Evolutionary conservation across 1,139 yeast genomes (phyloP), one percentile per base, ranked within the genome.

Genomic region (Yamadazyma spencermartinsiae): DNA sequence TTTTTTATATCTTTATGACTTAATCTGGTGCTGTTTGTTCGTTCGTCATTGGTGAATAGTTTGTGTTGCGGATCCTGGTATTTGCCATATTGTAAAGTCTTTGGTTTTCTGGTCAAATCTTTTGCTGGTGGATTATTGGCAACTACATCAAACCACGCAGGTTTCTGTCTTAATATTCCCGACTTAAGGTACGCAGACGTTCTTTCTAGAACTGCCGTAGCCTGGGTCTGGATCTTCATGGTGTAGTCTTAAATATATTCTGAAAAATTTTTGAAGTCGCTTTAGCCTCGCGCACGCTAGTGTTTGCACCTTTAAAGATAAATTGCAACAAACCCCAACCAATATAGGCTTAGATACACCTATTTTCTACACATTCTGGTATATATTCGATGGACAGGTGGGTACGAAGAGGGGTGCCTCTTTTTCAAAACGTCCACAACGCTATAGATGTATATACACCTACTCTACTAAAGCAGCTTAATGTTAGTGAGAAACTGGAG

Each of bases 131-230:
- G 96, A 50, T 83, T 74, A 27, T 80, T 72, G 2, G 86, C 87
- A 18, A 90, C 86, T 9, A 86, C 89, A 47, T 83, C 80, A 61
- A 76, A 87, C 97, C 97, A 90, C 0, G 82, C 82, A 3, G 98
- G 97, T 52, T 85, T 85, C 24, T 74, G 64, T 28, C 63, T 69
- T 40, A 86, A 69, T 26, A 83, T 70, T 4, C 92, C 90, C 0
- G 85, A 73, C 49, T 72, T 72, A 48, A 87, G 64, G 52, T 79
- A 80, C 37, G 83, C 81, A 1, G 94, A 81, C 0, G 95, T 85
- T 53, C 89, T 76, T 57, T 84, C 86, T 37, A 88, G 74, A 14
- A 89, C 86, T 42, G 78, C 76, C 29, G 80, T 72, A 20, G 95
- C 94, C 46, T 75, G 71, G 15, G 74, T 73, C 55, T 83, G 88